Base-by-base conservation (phyloP, 805 yeast genomes). In the Wickerhamiella domercqiae region DNA sequence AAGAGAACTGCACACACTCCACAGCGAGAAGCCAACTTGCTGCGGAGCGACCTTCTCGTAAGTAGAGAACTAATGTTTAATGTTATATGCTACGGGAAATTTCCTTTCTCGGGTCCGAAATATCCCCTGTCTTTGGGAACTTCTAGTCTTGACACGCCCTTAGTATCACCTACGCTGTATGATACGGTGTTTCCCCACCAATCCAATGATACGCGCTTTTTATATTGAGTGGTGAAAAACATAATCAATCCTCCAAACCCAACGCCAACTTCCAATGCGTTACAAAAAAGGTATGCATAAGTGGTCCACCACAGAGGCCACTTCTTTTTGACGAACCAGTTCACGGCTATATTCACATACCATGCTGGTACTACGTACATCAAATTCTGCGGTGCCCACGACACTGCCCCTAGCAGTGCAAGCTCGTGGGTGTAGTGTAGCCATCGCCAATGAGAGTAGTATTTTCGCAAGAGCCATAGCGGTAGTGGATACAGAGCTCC, bases 231-330 rank as follows among this genome's bases (percentile, higher is more conserved):
- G 26, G 59, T 47, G 39, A 66, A 63, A 46, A 67, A 67, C 14
- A 67, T 61, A 34, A 67, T 38, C 35, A 68, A 51, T 1, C 70
- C 69, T 39, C 68, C 57, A 43, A 66, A 62, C 2, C 70, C 73
- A 4, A 67, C 66, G 2, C 72, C 73, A 2, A 70, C 69, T 4
- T 69, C 62, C 20, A 68, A 54, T 1, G 68, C 72, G 42, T 69
- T 63, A 17, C 68, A 63, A 31, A 68, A 53, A 5, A 68, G 61
- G 43, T 68, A 68, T 46, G 68, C 67, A 51, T 67, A 68, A 50
- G 64, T 66, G 42, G 64, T 67, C 73, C 73, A 68, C 74, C 73
- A 68, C 29, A 55, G 47, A 4, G 63, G 49, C 44, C 63, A 68
- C 40, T 60, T 51, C 37, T 55, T 50, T 41, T 63, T 64, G 42